Evolutionary conservation across 2,329 filamentous ascomycete genomes (phyloP), one percentile per base, ranked within the genome.

Genomic region (Xylaria sp.): DNA sequence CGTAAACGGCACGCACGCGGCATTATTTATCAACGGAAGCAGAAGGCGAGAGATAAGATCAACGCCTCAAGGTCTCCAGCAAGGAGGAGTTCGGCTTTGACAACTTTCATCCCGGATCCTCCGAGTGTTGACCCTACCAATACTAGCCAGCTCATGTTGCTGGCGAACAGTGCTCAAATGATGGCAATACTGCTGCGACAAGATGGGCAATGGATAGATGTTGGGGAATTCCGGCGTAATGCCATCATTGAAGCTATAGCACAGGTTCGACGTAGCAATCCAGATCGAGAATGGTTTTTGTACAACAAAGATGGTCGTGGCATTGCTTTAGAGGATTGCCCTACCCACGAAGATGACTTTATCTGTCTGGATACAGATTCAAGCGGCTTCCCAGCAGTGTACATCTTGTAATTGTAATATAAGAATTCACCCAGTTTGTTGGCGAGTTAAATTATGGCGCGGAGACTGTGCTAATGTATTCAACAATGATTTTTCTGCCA

Each of bases 401-500:
- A 20, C 18, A 56, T 56, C 31, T 56, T 56, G n/a, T 56, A 41
- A 41, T 46, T 46, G 18, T 46, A n/a, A 46, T 46, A 46, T 46
- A 61, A 61, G 56, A 64, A 64, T 63, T 55, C 51, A 63, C 51
- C 61, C 39, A 63, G 61, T 63, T 63, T 63, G 61, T 63, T 63
- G 51, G 49, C 61, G 61, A 56, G 51, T 63, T 63, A 56, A 63
- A 56, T 56, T 63, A 63, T 56, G 23, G 61, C 51, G 61, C 61
- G 61, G 51, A 63, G 51, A 63, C 51, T 63, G 61, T 56, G 61
- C 52, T 63, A 63, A 56, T 63, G 51, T 63, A 63, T 63, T 63
- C 51, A 56, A 63, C 39, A 63, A 63, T 48, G 61, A 56, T 56
- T 63, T 63, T 63, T 63, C 61, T 63, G 49, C 60, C 60, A 63